phyloP scores from a whole-genome alignment of 2,329 filamentous ascomycete genomes.

The Cadophora gregata region DNA sequence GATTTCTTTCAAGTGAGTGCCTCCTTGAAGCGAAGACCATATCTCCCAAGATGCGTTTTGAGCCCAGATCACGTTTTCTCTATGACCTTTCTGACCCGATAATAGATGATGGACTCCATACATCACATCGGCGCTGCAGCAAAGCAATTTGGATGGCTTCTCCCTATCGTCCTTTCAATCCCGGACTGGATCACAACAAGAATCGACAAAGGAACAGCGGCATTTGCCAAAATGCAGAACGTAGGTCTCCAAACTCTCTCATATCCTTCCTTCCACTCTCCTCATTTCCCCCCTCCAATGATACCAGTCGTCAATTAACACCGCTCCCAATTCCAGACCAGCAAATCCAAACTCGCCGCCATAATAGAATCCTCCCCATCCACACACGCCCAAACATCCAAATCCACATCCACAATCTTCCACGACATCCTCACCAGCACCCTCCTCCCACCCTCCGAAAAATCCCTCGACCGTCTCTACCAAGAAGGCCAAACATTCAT shows the following conservation, averaged over 20 bases:
- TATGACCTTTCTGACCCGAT: too few species aligned
- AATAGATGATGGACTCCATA: constrained; percentile 7
- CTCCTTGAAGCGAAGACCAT: too few species aligned
- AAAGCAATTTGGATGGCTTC: constrained; percentile 16
- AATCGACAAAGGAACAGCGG: constrained; percentile 12
- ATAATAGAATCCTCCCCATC: neutral
- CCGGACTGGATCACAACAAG: constrained; percentile 15
- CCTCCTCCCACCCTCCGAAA: constrained; percentile 47
- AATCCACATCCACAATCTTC: constrained; percentile 33
- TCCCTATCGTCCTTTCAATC: constrained; percentile 9
- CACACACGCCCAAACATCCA: neutral
- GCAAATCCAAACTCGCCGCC: neutral
- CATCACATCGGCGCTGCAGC: constrained; percentile 12
- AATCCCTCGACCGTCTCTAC: constrained; percentile 42
- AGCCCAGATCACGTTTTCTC: too few species aligned
- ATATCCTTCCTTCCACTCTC: too few species aligned
- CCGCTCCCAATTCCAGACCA: neutral
- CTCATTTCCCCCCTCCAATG: too few species aligned
- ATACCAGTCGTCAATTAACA: too few species aligned
- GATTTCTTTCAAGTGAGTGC: neutral
- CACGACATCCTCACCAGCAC: constrained; percentile 35
- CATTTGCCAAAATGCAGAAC: constrained; percentile 16
- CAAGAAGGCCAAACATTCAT: constrained; percentile 44
- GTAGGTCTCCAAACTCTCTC: neutral
- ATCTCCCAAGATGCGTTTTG: too few species aligned